Percentiles rank a stretch among this genome's conserved stretches.
phyloP scores from a whole-genome alignment of 2,329 filamentous ascomycete genomes.

The Clarireedia paspali region DNA sequence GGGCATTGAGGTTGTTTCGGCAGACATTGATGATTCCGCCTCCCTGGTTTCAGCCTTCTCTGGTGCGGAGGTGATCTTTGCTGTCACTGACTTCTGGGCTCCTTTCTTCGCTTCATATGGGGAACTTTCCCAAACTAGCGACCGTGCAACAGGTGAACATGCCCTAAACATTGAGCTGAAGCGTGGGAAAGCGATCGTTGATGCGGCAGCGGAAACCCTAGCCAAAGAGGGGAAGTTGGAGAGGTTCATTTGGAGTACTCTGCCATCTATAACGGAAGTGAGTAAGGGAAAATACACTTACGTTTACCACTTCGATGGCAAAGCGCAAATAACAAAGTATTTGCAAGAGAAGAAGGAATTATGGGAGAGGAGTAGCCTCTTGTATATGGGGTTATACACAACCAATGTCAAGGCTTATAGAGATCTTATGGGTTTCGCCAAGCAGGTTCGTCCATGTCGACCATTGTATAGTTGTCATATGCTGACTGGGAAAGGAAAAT shows the following conservation, averaged over 20 bases:
- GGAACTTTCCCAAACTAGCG: slow-evolving; percentile 12
- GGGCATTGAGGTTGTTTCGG: slow-evolving; percentile 37
- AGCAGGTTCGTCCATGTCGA: slow-evolving; percentile 6
- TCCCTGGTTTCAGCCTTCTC: slow-evolving; percentile 28
- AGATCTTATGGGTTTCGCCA: not conserved
- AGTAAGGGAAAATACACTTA: slow-evolving; percentile 32
- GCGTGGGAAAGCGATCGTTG: slow-evolving; percentile 29
- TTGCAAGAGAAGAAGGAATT: slow-evolving; percentile 22
- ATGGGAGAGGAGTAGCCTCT: slow-evolving; percentile 27
- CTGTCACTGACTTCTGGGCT: slow-evolving; percentile 31
- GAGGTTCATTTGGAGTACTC: slow-evolving; percentile 17
- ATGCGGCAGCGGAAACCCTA: slow-evolving; percentile 27
- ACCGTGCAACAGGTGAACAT: slow-evolving; percentile 18
- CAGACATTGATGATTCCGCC: slow-evolving; percentile 16
- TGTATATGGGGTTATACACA: slow-evolving; percentile 32
- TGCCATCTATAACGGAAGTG: slow-evolving; percentile 27
- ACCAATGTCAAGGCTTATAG: slow-evolving; percentile 23
- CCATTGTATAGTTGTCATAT: not conserved
- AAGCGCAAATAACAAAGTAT: slow-evolving; percentile 28
- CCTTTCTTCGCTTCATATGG: slow-evolving; percentile 13
- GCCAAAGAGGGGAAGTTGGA: slow-evolving; percentile 17
- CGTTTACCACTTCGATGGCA: slow-evolving; percentile 34
- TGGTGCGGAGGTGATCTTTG: slow-evolving; percentile 33
- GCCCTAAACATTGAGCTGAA: slow-evolving; percentile 22
- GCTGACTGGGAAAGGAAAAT: not conserved